phyloP scores from a whole-genome alignment of 371 early-diverging fungal species.

The Saksenaea vasiformis region DNA sequence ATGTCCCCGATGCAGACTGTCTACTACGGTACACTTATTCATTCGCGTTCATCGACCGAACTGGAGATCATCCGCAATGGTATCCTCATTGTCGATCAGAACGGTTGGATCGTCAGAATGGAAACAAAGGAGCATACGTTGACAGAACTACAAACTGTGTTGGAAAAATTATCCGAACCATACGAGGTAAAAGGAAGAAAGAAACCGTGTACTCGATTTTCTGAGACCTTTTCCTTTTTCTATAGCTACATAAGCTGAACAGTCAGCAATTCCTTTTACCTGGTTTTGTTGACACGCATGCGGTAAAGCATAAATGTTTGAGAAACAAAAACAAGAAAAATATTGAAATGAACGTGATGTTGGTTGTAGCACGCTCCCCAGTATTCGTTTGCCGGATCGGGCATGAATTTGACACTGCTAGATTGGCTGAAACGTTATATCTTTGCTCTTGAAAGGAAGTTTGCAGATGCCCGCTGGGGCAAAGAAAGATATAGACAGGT shows the following conservation, averaged over 20 bases:
- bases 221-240: constrained; percentile 5
- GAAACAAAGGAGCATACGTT: constrained; percentile 33
- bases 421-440: constrained; percentile 87
- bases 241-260: constrained; percentile 48
- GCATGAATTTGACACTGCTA: constrained; percentile 87
- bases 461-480: constrained; percentile 66
- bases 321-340: not conserved
- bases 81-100: constrained; percentile 56
- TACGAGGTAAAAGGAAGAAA: constrained; percentile 16
- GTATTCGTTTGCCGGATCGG: constrained; percentile 83
- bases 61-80: constrained; percentile 59
- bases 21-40: constrained; percentile 70
- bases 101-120: constrained; percentile 59
- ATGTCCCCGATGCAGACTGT: constrained; percentile 20
- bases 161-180: not conserved
- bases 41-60: constrained; percentile 60
- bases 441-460: constrained; percentile 82
- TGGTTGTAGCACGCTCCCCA: constrained; percentile 87
- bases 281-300: constrained; percentile 91
- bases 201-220: too few species aligned
- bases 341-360: not conserved
- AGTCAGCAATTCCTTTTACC: constrained; percentile 79
- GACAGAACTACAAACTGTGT: constrained; percentile 23
- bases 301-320: constrained; percentile 37
- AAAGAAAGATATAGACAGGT: constrained; percentile 61